These are phyloP conservation scores for Exophiala lecanii-corni DNA, from an alignment of 2,329 filamentous ascomycete species.

Conservation along the genomic window DNA sequence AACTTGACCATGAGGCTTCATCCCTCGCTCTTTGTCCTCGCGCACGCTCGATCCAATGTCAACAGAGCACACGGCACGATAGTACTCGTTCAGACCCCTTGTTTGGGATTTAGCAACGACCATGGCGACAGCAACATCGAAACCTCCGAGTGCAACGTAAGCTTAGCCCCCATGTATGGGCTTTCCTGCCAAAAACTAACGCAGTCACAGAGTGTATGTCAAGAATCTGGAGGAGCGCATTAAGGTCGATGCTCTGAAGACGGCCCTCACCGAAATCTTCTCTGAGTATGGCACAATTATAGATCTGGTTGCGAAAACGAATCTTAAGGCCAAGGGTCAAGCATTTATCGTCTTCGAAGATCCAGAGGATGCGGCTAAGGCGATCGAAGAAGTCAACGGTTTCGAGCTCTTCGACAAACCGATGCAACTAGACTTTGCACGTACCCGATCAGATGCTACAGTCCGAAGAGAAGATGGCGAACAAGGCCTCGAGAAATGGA, in stretches of 20 bases:
- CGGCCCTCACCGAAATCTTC: constrained; percentile 72
- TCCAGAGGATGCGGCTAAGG: constrained; percentile 70
- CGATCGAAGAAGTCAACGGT: constrained; percentile 83
- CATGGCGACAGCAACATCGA: constrained; percentile 21
- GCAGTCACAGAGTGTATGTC: constrained; percentile 33
- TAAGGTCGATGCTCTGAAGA: constrained; percentile 71
- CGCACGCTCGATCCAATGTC: too few species aligned
- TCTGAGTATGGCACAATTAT: constrained; percentile 81
- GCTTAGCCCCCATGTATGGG: constrained; percentile 2
- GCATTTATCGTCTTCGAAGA: constrained; percentile 89
- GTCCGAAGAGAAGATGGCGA: constrained; percentile 68
- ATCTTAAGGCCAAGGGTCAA: constrained; percentile 88
- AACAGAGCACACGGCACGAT: too few species aligned
- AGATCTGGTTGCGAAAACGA: constrained; percentile 83
- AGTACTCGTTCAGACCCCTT: too few species aligned
- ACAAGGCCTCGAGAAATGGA: constrained; percentile 84
- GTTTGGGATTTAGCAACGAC: too few species aligned
- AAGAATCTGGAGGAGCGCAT: constrained; percentile 91
- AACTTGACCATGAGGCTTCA: too few species aligned
- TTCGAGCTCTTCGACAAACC: constrained; percentile 91
- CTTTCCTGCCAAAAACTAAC: constrained; percentile 1
- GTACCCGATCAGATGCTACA: constrained; percentile 80
- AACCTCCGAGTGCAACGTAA: constrained; percentile 25
- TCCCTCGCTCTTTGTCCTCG: too few species aligned
- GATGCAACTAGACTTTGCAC: constrained; percentile 78